phyloP scores from a whole-genome alignment of 129 eudicot genomes.

The Chrysanthemum lavandulifolium region DNA sequence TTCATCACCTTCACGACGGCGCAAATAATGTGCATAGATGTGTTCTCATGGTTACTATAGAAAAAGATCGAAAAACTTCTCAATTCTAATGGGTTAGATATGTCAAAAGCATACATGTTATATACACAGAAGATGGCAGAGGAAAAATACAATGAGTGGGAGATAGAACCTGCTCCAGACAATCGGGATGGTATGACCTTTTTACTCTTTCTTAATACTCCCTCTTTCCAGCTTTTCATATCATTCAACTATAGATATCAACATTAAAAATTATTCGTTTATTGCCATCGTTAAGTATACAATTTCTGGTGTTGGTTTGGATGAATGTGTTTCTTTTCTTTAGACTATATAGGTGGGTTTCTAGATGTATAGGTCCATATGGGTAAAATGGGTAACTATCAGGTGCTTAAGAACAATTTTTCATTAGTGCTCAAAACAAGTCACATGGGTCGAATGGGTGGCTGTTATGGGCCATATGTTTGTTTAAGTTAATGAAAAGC shows the following conservation, averaged over 20 bases:
- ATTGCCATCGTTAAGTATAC: not conserved
- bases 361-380: too few relatives aligned
- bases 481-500: too few relatives aligned
- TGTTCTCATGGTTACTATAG: slow-evolving; percentile 15
- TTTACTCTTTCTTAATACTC: slow-evolving; percentile 12
- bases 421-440: too few relatives aligned
- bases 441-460: too few relatives aligned
- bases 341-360: too few relatives aligned
- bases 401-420: too few relatives aligned
- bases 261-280: not conserved
- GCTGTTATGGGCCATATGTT: too few relatives aligned
- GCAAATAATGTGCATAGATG: too few relatives aligned
- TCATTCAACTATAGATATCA: too few relatives aligned
- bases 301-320: not conserved
- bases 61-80: slow-evolving; percentile 84
- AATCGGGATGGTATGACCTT: slow-evolving; percentile 28
- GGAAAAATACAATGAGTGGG: slow-evolving; percentile 85
- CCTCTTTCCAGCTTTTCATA: too few relatives aligned
- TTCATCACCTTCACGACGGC: too few relatives aligned
- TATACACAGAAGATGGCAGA: slow-evolving; percentile 87
- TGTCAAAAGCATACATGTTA: slow-evolving; percentile 84
- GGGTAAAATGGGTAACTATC: too few relatives aligned
- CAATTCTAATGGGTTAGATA: slow-evolving; percentile 85
- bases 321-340: not conserved
- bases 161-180: slow-evolving; percentile 80